Evolutionary conservation across 495 filamentous ascomycete genomes (phyloP), one percentile per base, ranked within the genome.

Genomic region (Cercophora newfieldiana): DNA sequence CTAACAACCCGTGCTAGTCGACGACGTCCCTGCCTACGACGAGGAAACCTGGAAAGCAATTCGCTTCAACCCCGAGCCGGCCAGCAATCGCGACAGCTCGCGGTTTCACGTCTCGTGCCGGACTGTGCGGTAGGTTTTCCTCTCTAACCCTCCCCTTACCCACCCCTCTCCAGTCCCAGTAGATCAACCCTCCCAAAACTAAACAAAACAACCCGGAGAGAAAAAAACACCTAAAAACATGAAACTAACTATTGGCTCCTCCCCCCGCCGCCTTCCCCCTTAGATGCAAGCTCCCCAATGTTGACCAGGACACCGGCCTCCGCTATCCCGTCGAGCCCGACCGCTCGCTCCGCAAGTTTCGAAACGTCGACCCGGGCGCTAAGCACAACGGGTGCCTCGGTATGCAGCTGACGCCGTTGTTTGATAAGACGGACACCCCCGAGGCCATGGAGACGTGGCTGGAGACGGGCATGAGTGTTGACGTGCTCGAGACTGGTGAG

Each of bases 11-110:
- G 18, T 57, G 19, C 22, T 30, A 82, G 77, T 84, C 30, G 77
- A 78, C 57, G 78, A 74, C 19, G 68, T 70, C 50, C 67, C 62
- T 56, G 68, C 72, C 49, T 81, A 81, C 51, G 77, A 80, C 1
- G 94, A 97, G 69, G 93, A 97, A 64, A 79, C 76, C 26, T 98
- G 94, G 94, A 91, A 90, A 68, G 81, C 78, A 50, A 83, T 95
- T 55, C 79, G 79, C 28, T 85, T 98, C 64, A 83, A 76, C 87
- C 74, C 75, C 1, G 72, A 66, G 0, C 70, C 64, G 3, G 72
- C 72, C 10, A 74, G 63, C 59, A 69, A 69, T 16, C 65, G 72
- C 25, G 74, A 76, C 19, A 65, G 70, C 30, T 66, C 74, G 25
- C 66, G 64, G 5, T 83, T 83, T 58, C 78, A 84, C 70, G 87